Evolutionary conservation across 1,284 basidiomycete species (phyloP), one percentile per base, ranked within the genome.

Genomic region (Microbotryum silenes-acaulis): DNA sequence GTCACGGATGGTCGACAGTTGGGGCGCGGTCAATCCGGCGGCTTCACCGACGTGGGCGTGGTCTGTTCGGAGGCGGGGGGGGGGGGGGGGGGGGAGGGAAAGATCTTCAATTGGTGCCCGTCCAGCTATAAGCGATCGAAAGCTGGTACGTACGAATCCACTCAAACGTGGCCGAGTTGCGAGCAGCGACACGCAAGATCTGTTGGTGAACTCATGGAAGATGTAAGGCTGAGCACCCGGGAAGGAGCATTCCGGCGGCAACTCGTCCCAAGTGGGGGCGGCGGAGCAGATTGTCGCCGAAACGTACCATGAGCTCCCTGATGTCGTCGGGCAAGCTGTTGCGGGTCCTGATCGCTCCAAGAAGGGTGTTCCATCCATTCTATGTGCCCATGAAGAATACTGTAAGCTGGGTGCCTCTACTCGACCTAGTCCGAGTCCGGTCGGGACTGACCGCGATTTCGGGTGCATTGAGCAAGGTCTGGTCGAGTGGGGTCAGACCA

Each of bases 311-410:
- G 56, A 77, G 69, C 65, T 78, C 77, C 31, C 77, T 64, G 18
- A 78, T 68, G 62, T 78, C 77, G 51, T 74, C 77, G 0, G 73
- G 74, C 33, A 78, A 69, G 54, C 73, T 73, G 59, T 73, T 77
- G 55, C 72, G 71, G 44, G 71, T 76, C 25, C 77, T 63, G 7
- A 77, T 71, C 0, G 76, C 74, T 8, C 77, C 77, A 14, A 78
- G 70, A 4, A 78, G 72, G 16, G 70, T 71, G 67, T 77, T 78
- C 77, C 77, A 78, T n/a, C 77, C 77, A 53, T 69, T 66, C 72
- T 73, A 50, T 20, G 7, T 14, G 9, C 8, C 31, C 31, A 10
- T 31, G 9, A 9, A 29, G 48, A 16, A 29, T 50, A 23, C 6
- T 9, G 12, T 23, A 6, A 23, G 27, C 21, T 23, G 48, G 23